phyloP scores from a whole-genome alignment of 1,284 basidiomycete genomes.

The Tausonia pullulans region DNA sequence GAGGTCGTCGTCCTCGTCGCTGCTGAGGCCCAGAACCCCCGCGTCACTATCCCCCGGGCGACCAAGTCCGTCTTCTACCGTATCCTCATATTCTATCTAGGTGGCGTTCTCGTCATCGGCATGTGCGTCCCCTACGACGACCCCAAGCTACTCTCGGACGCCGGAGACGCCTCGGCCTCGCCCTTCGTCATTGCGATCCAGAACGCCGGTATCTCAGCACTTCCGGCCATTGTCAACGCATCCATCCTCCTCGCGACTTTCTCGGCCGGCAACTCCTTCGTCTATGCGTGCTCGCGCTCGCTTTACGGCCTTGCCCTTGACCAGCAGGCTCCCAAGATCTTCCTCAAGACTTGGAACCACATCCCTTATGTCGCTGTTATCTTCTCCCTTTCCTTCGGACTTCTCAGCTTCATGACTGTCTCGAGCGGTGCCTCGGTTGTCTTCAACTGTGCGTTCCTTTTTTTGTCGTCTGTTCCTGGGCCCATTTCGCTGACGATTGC shows the following conservation, averaged over 20 bases:
- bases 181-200: constrained; percentile 68
- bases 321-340: constrained; percentile 49
- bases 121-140: constrained; percentile 68
- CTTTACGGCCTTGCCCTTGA: constrained; percentile 69
- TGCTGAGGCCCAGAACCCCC: constrained; percentile 19
- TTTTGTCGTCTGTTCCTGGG: too few relatives aligned
- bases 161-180: constrained; percentile 31
- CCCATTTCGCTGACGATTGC: background rate
- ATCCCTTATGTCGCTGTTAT: constrained; percentile 62
- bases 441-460: constrained; percentile 44
- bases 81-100: constrained; percentile 21
- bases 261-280: constrained; percentile 67
- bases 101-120: constrained; percentile 55
- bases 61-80: constrained; percentile 21
- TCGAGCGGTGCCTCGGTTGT: constrained; percentile 51
- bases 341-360: constrained; percentile 49
- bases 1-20: constrained; percentile 2
- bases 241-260: constrained; percentile 62
- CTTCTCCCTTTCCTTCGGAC: constrained; percentile 43
- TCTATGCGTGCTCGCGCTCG: constrained; percentile 70
- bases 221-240: constrained; percentile 40
- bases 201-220: constrained; percentile 59
- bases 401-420: constrained; percentile 48
- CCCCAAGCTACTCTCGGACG: constrained; percentile 47
- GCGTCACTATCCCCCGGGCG: constrained; percentile 12